These are phyloP conservation scores for Hortiboletus flavorubellus DNA, from an alignment of 768 basidiomycete genomes.

Conservation along the genomic window DNA sequence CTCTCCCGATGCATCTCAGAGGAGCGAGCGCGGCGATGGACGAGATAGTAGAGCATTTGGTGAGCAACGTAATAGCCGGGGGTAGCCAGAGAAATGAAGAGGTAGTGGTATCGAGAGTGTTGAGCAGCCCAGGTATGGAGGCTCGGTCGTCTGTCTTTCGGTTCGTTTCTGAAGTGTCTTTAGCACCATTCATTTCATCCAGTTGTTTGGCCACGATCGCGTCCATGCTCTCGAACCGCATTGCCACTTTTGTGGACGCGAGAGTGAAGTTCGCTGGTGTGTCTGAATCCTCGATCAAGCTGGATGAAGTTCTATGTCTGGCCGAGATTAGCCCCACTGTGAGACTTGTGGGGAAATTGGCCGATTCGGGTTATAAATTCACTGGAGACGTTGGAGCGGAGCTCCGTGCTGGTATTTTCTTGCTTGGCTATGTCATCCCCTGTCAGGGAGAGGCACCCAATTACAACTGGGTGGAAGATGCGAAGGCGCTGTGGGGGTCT, in stretches of 20 bases:
- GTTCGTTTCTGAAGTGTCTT: background rate
- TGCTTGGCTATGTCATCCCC: conserved; percentile 22
- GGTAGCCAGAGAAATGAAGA: background rate
- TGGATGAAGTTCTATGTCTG: background rate
- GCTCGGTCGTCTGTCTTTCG: background rate
- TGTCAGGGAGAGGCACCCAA: conserved; percentile 4
- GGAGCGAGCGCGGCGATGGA: conserved; percentile 47
- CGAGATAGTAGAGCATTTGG: conserved; percentile 30
- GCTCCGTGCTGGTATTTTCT: conserved; percentile 20
- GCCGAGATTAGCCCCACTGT: conserved; percentile 4
- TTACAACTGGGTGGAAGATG: conserved; percentile 16
- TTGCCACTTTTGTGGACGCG: conserved; percentile 14
- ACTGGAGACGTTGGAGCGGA: conserved; percentile 17
- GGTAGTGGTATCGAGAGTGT: conserved; percentile 2
- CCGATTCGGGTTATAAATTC: conserved; percentile 20
- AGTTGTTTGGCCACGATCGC: conserved; percentile 15
- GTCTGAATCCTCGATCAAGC: background rate
- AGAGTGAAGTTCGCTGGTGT: conserved; percentile 12
- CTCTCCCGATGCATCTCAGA: conserved; percentile 44
- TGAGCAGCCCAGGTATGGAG: conserved; percentile 19
- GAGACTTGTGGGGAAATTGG: conserved; percentile 13
- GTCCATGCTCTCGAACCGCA: conserved; percentile 13
- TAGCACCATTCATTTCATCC: conserved; percentile 24
- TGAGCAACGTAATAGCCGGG: conserved; percentile 1
- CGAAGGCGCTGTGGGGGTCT: conserved; percentile 31